Evolutionary conservation across 768 basidiomycete species (phyloP).

Genomic region (Leccinum disarticulatum): DNA sequence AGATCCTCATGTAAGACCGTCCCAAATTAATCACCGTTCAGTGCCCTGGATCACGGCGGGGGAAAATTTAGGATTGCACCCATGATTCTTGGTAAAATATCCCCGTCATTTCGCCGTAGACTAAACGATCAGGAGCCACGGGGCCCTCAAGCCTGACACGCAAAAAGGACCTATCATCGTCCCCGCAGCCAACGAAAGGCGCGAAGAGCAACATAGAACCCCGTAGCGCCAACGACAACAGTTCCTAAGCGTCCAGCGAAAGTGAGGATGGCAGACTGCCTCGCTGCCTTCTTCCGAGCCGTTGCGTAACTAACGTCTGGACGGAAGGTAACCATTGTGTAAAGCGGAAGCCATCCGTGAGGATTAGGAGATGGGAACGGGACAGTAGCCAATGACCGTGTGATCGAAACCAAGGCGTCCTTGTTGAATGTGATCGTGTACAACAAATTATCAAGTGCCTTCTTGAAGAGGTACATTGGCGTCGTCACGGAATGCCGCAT

Average conservation of each 20-base stretch:
- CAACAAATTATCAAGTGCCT: slow-evolving; percentile 74
- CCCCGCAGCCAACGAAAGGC: slow-evolving; percentile 22
- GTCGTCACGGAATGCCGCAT: slow-evolving; percentile 94
- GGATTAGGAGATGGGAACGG: slow-evolving; percentile 63
- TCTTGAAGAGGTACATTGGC: slow-evolving; percentile 72
- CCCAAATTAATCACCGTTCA: slow-evolving; percentile 38
- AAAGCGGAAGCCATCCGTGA: slow-evolving; percentile 86
- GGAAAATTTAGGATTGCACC: slow-evolving; percentile 23
- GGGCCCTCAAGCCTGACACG: slow-evolving; percentile 33
- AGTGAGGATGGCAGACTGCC: slow-evolving; percentile 66
- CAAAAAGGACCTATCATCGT: slow-evolving; percentile 15
- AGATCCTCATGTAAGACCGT: slow-evolving; percentile 33
- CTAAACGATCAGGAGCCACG: slow-evolving; percentile 27
- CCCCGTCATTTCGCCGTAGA: slow-evolving; percentile 22
- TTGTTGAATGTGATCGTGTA: slow-evolving; percentile 57
- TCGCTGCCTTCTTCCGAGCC: slow-evolving; percentile 65
- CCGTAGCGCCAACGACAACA: slow-evolving; percentile 42
- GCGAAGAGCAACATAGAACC: slow-evolving; percentile 35
- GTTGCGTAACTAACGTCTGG: slow-evolving; percentile 91
- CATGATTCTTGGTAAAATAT: slow-evolving; percentile 19
- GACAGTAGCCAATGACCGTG: slow-evolving; percentile 44
- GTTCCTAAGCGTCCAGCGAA: slow-evolving; percentile 50
- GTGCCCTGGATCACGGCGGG: slow-evolving; percentile 20
- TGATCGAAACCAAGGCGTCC: slow-evolving; percentile 47
- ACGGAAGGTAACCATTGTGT: slow-evolving; percentile 98